Evolutionary conservation across 495 filamentous ascomycete species (phyloP).

Genomic region (Glutinoglossum americanum): DNA sequence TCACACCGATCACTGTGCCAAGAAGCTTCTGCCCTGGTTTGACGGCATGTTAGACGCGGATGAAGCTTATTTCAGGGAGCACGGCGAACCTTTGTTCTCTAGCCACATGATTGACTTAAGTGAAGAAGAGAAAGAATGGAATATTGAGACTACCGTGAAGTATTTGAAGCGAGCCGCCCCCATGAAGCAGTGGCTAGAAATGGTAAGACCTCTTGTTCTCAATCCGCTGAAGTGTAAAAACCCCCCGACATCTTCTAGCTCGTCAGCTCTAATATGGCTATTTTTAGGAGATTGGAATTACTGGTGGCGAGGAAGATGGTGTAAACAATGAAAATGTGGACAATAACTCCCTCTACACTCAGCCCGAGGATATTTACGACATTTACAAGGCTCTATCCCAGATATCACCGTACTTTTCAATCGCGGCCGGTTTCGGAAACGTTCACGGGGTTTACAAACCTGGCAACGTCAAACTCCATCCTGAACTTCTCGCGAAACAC

Average conservation of each 20-base stretch:
- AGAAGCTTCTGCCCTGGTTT: constrained; percentile 87
- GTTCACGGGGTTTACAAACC: constrained; percentile 99
- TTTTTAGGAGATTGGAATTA: constrained; percentile 63
- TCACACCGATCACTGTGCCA: constrained; percentile 85
- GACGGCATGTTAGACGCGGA: constrained; percentile 88
- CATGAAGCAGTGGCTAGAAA: constrained; percentile 98
- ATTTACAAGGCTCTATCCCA: constrained; percentile 64
- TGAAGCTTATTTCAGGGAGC: constrained; percentile 78
- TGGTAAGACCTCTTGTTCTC: constrained; percentile 33
- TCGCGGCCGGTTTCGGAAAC: constrained; percentile 96
- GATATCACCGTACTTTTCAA: constrained; percentile 87
- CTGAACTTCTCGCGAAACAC: constrained; percentile 85
- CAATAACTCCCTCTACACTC: constrained; percentile 92
- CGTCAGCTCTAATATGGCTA: background rate
- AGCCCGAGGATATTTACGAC: constrained; percentile 81
- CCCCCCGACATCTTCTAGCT: background rate
- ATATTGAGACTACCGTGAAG: constrained; percentile 74
- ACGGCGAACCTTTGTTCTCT: constrained; percentile 84
- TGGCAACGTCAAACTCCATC: constrained; percentile 89
- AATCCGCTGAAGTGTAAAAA: background rate
- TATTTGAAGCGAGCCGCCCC: constrained; percentile 81
- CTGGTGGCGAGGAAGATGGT: constrained; percentile 90
- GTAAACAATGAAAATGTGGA: constrained; percentile 75
- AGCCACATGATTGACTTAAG: constrained; percentile 94
- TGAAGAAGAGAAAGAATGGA: constrained; percentile 71